Evolutionary conservation across 2,329 filamentous ascomycete species (phyloP).

Genomic region (Colletotrichum sp.): DNA sequence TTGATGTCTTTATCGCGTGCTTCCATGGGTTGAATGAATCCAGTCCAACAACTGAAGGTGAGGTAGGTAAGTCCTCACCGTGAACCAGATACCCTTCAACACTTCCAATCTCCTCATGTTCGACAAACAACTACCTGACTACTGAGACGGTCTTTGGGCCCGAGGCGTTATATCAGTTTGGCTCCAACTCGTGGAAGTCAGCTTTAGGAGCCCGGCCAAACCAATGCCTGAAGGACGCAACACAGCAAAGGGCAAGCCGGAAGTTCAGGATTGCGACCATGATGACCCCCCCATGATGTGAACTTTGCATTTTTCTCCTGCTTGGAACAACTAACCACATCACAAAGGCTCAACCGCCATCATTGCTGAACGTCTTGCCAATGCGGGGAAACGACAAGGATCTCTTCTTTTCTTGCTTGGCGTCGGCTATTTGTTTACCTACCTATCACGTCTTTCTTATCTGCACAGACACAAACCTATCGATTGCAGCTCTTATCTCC

Average conservation of each 20-base stretch:
- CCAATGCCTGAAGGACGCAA: not conserved
- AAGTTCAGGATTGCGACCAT: not conserved
- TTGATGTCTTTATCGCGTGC: not conserved
- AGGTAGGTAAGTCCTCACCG: no score
- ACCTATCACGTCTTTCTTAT: not conserved
- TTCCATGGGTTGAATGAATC: not conserved
- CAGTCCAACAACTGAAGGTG: not conserved
- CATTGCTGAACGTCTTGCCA: not conserved
- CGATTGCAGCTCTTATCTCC: not conserved
- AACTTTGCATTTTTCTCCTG: not conserved
- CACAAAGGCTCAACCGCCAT: not conserved
- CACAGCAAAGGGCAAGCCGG: not conserved
- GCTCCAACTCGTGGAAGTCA: not conserved
- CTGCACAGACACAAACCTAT: not conserved
- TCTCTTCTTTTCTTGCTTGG: not conserved
- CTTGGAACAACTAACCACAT: not conserved
- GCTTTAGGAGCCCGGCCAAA: not conserved
- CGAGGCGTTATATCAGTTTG: rapidly evolving
- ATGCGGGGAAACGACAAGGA: not conserved
- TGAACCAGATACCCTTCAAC: not conserved
- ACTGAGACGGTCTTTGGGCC: not conserved
- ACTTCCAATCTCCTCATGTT: rapidly evolving
- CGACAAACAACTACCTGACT: not conserved
- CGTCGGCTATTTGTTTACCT: not conserved
- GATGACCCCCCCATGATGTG: rapidly evolving